Percentiles rank a stretch among this genome's conserved stretches.
Conservation (phyloP, 495 filamentous ascomycete species). For the Endocarpon pusillum region DNA sequence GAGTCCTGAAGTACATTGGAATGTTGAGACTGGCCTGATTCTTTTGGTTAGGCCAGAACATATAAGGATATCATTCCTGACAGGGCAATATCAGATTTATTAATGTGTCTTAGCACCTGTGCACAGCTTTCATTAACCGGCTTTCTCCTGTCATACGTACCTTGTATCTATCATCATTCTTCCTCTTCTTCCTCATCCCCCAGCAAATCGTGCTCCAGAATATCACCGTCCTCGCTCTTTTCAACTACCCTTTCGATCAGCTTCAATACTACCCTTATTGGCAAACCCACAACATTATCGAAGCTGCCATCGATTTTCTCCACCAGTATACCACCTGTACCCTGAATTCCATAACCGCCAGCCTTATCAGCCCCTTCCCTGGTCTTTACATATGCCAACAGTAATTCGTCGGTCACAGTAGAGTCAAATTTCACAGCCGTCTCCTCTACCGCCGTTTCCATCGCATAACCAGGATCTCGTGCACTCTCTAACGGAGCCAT, state of each 20-base stretch:
- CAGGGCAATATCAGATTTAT: too few relatives aligned
- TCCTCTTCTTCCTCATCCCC: constrained; percentile 18
- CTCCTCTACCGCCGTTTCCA: constrained; percentile 71
- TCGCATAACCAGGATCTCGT: constrained; percentile 64
- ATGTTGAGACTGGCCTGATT: constrained; percentile 1
- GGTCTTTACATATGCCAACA: constrained; percentile 74
- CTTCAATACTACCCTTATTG: constrained; percentile 60
- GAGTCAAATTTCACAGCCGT: constrained; percentile 67
- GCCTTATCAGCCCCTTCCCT: constrained; percentile 93
- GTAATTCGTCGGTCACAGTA: constrained; percentile 60
- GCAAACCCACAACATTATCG: constrained; percentile 95
- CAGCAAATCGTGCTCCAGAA: constrained; percentile 11
- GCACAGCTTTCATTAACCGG: too few relatives aligned
- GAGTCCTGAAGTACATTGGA: constrained; percentile 16
- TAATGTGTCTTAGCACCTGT: too few relatives aligned
- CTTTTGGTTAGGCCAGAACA: too few relatives aligned
- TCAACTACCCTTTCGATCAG: constrained; percentile 68
- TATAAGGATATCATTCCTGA: too few relatives aligned
- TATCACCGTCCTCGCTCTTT: constrained; percentile 37
- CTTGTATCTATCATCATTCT: too few relatives aligned
- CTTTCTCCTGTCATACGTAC: too few relatives aligned
- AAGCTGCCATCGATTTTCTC: constrained; percentile 76
- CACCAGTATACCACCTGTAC: constrained; percentile 66
- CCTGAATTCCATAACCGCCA: constrained; percentile 88
- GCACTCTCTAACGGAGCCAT: constrained; percentile 66